Evolutionary conservation across 192 early-diverging fungal genomes (phyloP), one percentile per base, ranked within the genome.

Genomic region (Gonapodya prolifera): DNA sequence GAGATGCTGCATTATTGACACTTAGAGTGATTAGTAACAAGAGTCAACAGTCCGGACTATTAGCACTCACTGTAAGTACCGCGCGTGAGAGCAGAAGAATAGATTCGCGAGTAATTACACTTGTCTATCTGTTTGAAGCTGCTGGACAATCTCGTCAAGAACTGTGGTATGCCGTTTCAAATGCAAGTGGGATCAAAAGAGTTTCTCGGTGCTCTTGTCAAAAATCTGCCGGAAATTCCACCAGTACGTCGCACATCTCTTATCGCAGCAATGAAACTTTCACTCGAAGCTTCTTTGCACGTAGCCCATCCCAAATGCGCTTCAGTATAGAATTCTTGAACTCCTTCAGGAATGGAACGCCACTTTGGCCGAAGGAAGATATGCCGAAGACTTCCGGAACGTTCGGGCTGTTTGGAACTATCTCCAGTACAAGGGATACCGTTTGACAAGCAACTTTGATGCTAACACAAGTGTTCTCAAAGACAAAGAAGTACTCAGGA

Each of bases 111-210:
- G n/a, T 69, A n/a, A 8, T 69, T n/a, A 69, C 45, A 16, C n/a
- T 69, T 69, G 13, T 8, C 45, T 69, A n/a, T 8, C 45, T 8
- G 45, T 13, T 29, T 32, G 18, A 77, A 90, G 91, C 87, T 99
- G 1, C 86, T 99, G 30, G 98, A 99, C 82, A 92, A 95, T 79
- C 94, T 95, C 78, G 94, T 98, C 79, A 99, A 99, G 84, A 99
- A 99, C 82, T 99, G 98, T 81, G 97, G 97, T 0, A 95, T 97
- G 81, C 91, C 98, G 0, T 98, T 99, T 78, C 97, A 99, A 79
- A 84, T 96, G 77, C 95, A 98, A 79, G 91, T 99, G 35, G 92
- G 92, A 36, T 91, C 94, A 35, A 96, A 97, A 79, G 98, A 99
- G 80, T 98, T 99, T 81, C 84, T 99, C 34, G 97, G 97, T 83